Percentiles rank a stretch among this genome's conserved stretches.
Evolutionary conservation across 2,329 filamentous ascomycete species (phyloP).

Genomic region (Ceratocystis cubensis): DNA sequence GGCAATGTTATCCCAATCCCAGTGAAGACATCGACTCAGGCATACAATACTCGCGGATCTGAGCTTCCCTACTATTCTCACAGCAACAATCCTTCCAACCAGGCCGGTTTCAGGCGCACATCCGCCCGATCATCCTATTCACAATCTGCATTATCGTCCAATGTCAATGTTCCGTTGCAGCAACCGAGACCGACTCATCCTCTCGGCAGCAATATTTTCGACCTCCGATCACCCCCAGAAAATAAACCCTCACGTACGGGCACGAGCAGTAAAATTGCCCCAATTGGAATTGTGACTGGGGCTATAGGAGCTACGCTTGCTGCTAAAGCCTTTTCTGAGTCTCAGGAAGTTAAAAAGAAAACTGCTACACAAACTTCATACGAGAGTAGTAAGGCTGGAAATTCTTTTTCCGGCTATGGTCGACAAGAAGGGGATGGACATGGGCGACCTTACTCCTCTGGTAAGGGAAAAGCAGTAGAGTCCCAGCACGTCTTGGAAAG

Average conservation of each 20-base stretch:
- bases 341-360: slow-evolving; percentile 30
- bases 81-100: slow-evolving; percentile 12
- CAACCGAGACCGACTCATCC: slow-evolving; percentile 71
- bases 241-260: background rate
- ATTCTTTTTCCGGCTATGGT: background rate
- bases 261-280: slow-evolving; percentile 26
- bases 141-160: background rate
- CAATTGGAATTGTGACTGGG: slow-evolving; percentile 36
- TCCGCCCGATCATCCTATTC: background rate
- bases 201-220: slow-evolving; percentile 42
- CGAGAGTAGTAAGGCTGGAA: slow-evolving; percentile 17
- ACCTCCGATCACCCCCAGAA: slow-evolving; percentile 21
- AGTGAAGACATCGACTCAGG: background rate
- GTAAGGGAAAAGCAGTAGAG: background rate
- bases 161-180: slow-evolving; percentile 57
- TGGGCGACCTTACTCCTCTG: background rate
- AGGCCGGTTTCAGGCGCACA: background rate
- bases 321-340: slow-evolving; percentile 12
- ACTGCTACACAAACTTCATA: slow-evolving; percentile 28
- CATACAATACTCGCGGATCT: background rate
- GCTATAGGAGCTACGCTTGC: slow-evolving; percentile 40
- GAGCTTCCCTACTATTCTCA: slow-evolving; percentile 11
- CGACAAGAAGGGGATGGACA: background rate
- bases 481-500: background rate
- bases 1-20: background rate